A percentile compares a stretch with the other conserved stretches of the same genome.
Evolutionary conservation across 441 rosid genomes (phyloP).

Genomic region (Gossypium gossypioides): DNA sequence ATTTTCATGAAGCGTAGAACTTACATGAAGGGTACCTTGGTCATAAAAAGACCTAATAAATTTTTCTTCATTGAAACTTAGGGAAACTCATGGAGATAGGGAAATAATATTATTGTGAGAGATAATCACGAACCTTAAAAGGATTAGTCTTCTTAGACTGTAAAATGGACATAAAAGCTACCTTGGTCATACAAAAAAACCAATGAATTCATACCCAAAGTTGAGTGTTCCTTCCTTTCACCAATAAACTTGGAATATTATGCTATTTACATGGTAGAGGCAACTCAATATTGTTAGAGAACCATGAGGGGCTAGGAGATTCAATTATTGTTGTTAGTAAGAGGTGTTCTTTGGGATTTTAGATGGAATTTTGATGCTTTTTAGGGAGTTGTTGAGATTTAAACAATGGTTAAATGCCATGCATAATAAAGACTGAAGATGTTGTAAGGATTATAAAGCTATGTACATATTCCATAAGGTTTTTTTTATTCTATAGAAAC

Average conservation of each 20-base stretch:
- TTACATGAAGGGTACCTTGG: too few species aligned
- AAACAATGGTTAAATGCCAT: not conserved
- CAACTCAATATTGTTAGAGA: not conserved
- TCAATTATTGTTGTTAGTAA: not conserved
- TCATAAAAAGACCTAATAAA: too few species aligned
- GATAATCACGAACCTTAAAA: too few species aligned
- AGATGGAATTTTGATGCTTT: not conserved
- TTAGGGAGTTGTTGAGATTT: not conserved
- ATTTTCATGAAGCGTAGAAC: too few species aligned
- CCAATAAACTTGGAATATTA: not conserved
- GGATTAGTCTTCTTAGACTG: too few species aligned
- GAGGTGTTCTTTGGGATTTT: not conserved
- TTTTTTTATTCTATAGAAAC: not conserved
- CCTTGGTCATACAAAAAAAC: too few species aligned
- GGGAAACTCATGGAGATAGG: too few species aligned
- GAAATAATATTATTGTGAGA: too few species aligned
- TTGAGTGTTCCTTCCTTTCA: not conserved
- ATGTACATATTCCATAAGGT: not conserved
- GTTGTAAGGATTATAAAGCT: not conserved
- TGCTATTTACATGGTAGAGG: not conserved
- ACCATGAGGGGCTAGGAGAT: not conserved
- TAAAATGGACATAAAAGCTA: too few species aligned
- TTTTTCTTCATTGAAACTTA: too few species aligned
- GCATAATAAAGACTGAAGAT: not conserved
- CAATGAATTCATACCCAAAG: not conserved